Percentiles rank a stretch among this genome's conserved stretches.
Conservation (phyloP, 2,329 filamentous ascomycete genomes). For the Apiospora marii region DNA sequence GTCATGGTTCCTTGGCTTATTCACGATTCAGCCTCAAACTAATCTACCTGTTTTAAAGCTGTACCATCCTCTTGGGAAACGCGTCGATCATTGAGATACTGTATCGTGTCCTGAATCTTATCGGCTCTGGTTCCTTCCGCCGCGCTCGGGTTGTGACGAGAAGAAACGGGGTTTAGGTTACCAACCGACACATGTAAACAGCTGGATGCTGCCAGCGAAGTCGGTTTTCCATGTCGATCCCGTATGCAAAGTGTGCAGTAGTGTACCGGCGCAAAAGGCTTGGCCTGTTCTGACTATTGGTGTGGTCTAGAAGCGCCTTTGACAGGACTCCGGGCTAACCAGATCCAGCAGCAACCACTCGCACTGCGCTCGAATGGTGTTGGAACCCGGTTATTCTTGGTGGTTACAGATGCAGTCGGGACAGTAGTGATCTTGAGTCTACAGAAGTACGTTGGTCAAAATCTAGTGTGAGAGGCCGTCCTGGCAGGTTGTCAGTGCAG, state of each 20-base stretch:
- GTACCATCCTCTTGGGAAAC: conserved; percentile 5
- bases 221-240: neutral
- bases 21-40: conserved; percentile 13
- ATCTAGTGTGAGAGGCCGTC: too few relatives aligned
- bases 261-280: neutral
- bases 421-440: too few relatives aligned
- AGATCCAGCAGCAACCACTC: too few relatives aligned
- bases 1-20: neutral
- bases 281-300: neutral
- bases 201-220: neutral
- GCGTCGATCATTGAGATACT: neutral
- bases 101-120: neutral
- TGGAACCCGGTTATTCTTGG: too few relatives aligned
- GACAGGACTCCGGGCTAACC: too few relatives aligned
- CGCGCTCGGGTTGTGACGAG: neutral
- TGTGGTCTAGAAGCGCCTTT: neutral
- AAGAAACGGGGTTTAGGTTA: neutral
- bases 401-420: too few relatives aligned
- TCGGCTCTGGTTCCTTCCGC: neutral
- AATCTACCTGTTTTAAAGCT: neutral
- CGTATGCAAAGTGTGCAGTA: neutral
- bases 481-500: neutral
- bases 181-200: neutral
- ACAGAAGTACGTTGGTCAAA: too few relatives aligned
- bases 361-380: too few relatives aligned